Base-by-base conservation (phyloP, 257 asterid genomes). In the Nicotiana undulata region DNA sequence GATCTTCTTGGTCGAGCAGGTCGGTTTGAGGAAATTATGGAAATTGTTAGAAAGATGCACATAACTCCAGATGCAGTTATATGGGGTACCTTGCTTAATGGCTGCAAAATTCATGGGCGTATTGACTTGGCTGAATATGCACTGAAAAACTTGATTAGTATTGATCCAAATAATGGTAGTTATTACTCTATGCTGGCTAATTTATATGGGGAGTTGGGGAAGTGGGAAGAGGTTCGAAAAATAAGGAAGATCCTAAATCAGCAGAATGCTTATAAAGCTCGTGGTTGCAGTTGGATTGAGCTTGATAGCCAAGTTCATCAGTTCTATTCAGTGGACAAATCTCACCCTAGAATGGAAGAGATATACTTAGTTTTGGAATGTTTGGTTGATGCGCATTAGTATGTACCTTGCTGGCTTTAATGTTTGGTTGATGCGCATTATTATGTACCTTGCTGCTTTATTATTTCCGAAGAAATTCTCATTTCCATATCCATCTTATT, bases 281-380 rank as follows among this genome's bases (percentile, higher is more conserved):
- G 88, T 5, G 97, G 98, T 61, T 91, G 97, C 80, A 93, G 98
- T 85, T 93, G 98, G 97, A 87, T 93, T 63, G 97, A 93, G 85
- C 82, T 88, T 65, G 92, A 93, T 61, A 86, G 81, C 63, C 87
- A 80, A 70, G 88, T 94, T 85, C 91, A 88, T 79, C 87, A 63
- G 12, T 91, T 94, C 81, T 77, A 81, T 76, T 90, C 93, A 32
- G 91, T 88, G 60, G 97, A 89, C 80, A 89, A 82, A 89, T 88
- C 88, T 16, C 98, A 94, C 84, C 92, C 90, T 46, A 89, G 79
- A 84, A 77, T 82, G 12, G 91, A 84, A 79, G 93, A 91, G 65
- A 89, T 91, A 83, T 90, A 90, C 83, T 85, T 87, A 29, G 83
- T 86, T 85, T 86, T 94, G 87, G 88, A 83, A 49, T 81, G 84